Evolutionary conservation across 192 early-diverging fungal genomes (phyloP), one percentile per base, ranked within the genome.

Genomic region (Coemansia sp.): DNA sequence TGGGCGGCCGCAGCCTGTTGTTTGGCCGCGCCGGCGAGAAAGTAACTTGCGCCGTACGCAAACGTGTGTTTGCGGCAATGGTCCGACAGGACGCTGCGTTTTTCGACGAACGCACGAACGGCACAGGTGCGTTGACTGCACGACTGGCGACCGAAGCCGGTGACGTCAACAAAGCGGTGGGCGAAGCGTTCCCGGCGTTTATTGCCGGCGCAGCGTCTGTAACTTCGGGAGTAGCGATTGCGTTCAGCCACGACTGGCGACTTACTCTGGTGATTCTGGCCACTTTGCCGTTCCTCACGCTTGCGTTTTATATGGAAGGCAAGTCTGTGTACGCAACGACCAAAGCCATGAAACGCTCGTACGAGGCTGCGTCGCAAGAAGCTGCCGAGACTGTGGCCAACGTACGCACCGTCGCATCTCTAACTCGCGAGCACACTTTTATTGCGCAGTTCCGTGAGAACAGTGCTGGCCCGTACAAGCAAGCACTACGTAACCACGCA

Each of bases 11-110:
- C 61, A 64, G 85, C 63, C 46, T 88, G 31, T 47, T 83, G 44
- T 92, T 95, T 60, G 70, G 82, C 42, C 69, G 87, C 15, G 74
- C 84, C 5, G 89, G 88, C 36, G 91, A 92, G 62, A 59, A 82
- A n/a, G 81, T 95, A 44, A 94, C 90, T 4, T 82, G 77, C 55
- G 69, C 84, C 0, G 69, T 93, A 25, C 88, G 95, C 40, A 81
- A 79, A 46, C 61, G 76, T 19, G 72, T 82, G 5, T 96, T 95
- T 81, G 56, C 73, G 2, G 78, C 89, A 17, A 88, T 97, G 57
- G 63, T 95, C 54, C 78, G 84, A n/a, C 94, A 97, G 72, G 90
- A 95, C 25, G 91, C 94, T 62, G 90, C 75, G 3, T 97, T 87
- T 81, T 97, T 94, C 73, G 94, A 97, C 72, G 67, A 85, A 10